Evolutionary conservation across 2,329 filamentous ascomycete species (phyloP), one percentile per base, ranked within the genome.

Genomic region (Venturia carpophila): DNA sequence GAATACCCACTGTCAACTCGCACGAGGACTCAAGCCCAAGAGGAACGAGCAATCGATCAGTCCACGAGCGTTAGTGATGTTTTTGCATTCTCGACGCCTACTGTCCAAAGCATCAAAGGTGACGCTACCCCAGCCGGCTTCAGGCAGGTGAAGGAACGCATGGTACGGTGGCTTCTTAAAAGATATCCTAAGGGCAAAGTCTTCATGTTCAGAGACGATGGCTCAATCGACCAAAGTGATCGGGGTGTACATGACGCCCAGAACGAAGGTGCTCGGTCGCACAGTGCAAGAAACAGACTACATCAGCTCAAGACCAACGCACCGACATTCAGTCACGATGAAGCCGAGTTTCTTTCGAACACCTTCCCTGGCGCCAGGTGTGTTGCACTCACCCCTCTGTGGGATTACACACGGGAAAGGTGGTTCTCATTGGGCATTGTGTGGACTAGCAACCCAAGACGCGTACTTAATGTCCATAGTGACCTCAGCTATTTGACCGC

Each of bases 401-500:
- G 47, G 64, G 64, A 65, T n/a, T 9, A 13, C 21, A 19, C 17
- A 5, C 9, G 42, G 13, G 42, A 63, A 19, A 10, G 39, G 13
- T 63, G 24, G 45, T 66, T 58, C 47, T 24, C 39, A 2, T 34
- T 13, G 41, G 2, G 64, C 72, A 21, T 76, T 71, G 73, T 66
- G 72, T 13, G 74, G 74, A 63, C 55, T 9, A 39, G 52, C 10
- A 62, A 34, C 19, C 73, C 75, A 1, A 77, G 75, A 0, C 77
- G 80, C 1, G 71, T 77, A 2, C 79, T 85, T 42, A 78, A 77
- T 0, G 68, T 74, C 1, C 73, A 79, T 34, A 76, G 78, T 6
- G 83, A 85, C 43, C 74, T 86, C 1, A 80, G 76, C 15, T 82
- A 81, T 41, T 73, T 85, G 6, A 73, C 75, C 5, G 80, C 79